Percentiles rank a stretch among this genome's conserved stretches.
phyloP scores from a whole-genome alignment of 257 asterid genomes.

The Nicotiana benthamiana region DNA sequence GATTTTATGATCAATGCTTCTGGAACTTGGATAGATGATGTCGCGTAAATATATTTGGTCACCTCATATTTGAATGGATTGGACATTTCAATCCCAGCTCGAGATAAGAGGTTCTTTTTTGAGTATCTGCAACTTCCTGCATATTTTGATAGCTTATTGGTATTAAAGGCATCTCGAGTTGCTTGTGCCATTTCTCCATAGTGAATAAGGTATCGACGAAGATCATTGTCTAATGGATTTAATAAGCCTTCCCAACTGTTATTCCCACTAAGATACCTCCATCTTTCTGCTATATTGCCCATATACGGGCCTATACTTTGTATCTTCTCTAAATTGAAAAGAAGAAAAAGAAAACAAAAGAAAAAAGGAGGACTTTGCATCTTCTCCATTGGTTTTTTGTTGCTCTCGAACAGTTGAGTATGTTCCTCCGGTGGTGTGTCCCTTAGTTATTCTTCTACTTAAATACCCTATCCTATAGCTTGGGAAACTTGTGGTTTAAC shows the following conservation, averaged over 20 bases:
- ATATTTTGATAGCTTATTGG: slow-evolving; percentile 22
- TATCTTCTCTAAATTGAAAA: not conserved
- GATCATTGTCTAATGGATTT: slow-evolving; percentile 52
- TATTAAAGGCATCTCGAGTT: slow-evolving; percentile 44
- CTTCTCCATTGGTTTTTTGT: not conserved
- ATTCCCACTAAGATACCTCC: slow-evolving; percentile 46
- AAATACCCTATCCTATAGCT: not conserved
- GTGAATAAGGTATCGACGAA: slow-evolving; percentile 33
- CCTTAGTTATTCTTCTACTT: not conserved
- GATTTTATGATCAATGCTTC: slow-evolving; percentile 34
- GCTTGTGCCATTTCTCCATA: slow-evolving; percentile 54
- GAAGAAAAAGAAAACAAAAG: not conserved
- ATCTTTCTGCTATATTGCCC: slow-evolving; percentile 28
- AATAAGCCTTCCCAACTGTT: slow-evolving; percentile 39
- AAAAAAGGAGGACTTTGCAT: not conserved
- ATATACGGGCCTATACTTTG: not conserved
- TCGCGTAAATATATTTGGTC: slow-evolving; percentile 46
- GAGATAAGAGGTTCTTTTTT: slow-evolving; percentile 18
- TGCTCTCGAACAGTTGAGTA: not conserved
- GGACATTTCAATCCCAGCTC: slow-evolving; percentile 28
- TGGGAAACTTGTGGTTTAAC: not conserved
- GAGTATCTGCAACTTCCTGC: slow-evolving; percentile 26
- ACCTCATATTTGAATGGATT: slow-evolving; percentile 31
- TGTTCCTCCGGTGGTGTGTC: not conserved
- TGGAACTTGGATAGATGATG: slow-evolving; percentile 30